These are phyloP conservation scores for Craterostigma plantagineum DNA, from an alignment of 257 asterid genomes.

Conservation along the genomic window DNA sequence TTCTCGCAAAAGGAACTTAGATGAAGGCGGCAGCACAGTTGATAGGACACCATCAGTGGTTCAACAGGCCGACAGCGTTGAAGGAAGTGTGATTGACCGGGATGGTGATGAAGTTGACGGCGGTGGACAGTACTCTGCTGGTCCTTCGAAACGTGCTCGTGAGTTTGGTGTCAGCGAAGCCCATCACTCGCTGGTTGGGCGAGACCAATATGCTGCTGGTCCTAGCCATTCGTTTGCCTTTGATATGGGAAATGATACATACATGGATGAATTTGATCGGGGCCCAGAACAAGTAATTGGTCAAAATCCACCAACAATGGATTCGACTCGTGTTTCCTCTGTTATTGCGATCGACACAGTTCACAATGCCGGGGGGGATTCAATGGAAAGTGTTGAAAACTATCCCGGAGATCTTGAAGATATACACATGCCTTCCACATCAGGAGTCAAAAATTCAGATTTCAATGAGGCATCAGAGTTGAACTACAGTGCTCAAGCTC, in stretches of 20 bases:
- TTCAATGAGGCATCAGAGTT: conserved; percentile 67
- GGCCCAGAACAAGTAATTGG: conserved; percentile 44
- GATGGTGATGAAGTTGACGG: conserved; percentile 95
- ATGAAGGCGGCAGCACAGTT: conserved; percentile 98
- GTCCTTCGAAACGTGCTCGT: conserved; percentile 82
- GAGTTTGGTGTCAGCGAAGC: conserved; percentile 31
- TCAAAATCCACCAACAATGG: conserved; percentile 37
- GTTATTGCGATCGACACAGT: conserved; percentile 97
- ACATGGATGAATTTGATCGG: conserved; percentile 37
- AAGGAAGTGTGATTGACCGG: conserved; percentile 95
- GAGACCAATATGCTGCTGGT: conserved; percentile 67
- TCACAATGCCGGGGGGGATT: conserved; percentile 52
- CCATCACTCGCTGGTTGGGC: conserved; percentile 24
- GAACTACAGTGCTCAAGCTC: conserved; percentile 90
- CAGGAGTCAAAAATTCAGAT: conserved; percentile 43
- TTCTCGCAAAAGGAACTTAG: conserved; percentile 78
- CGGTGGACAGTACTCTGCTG: conserved; percentile 62
- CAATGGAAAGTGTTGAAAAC: conserved; percentile 97
- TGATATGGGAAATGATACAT: conserved; percentile 39
- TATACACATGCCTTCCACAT: conserved; percentile 56
- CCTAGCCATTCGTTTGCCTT: conserved; percentile 70
- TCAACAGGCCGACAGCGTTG: conserved; percentile 87
- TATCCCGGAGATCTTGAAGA: conserved; percentile 73
- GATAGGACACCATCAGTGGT: conserved; percentile 53
- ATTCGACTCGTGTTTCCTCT: conserved; percentile 68